Conservation (phyloP, 495 filamentous ascomycete genomes). For the Astrothelium macrocarpum region DNA sequence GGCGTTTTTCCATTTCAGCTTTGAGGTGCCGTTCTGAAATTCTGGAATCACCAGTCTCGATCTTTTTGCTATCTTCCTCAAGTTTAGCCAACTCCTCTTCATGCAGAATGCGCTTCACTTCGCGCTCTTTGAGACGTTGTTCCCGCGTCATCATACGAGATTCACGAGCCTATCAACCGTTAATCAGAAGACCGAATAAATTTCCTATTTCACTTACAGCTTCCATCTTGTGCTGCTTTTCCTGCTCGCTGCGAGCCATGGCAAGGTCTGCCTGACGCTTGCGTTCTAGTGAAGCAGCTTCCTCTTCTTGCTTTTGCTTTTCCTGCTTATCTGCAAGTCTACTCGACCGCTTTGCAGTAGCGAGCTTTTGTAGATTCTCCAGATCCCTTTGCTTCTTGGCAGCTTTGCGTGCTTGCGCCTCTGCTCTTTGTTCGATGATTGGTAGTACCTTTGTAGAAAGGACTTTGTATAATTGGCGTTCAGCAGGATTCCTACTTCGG, state of each 20-base stretch:
- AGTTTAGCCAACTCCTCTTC: conserved; percentile 74
- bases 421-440: conserved; percentile 71
- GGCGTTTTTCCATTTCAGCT: conserved; percentile 65
- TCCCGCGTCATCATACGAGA: conserved; percentile 77
- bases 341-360: conserved; percentile 87
- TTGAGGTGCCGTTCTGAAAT: conserved; percentile 70
- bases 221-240: conserved; percentile 59
- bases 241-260: conserved; percentile 57
- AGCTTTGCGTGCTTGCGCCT: conserved; percentile 59
- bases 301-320: conserved; percentile 63
- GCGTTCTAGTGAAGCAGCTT: conserved; percentile 58
- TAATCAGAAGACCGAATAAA: not conserved
- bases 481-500: conserved; percentile 68
- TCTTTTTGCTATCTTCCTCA: conserved; percentile 45
- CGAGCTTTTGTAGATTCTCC: conserved; percentile 68
- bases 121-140: conserved; percentile 70
- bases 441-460: conserved; percentile 70
- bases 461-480: conserved; percentile 61
- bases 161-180: conserved; percentile 57
- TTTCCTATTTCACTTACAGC: conserved; percentile 19
- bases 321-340: conserved; percentile 73
- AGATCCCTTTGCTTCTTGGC: conserved; percentile 69
- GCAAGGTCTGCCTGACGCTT: conserved; percentile 56
- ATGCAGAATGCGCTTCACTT: conserved; percentile 66
- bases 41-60: conserved; percentile 51